A percentile compares a stretch with the other conserved stretches of the same genome.
phyloP scores from a whole-genome alignment of 1,139 yeast species.

The Candida tetrigidarum region DNA sequence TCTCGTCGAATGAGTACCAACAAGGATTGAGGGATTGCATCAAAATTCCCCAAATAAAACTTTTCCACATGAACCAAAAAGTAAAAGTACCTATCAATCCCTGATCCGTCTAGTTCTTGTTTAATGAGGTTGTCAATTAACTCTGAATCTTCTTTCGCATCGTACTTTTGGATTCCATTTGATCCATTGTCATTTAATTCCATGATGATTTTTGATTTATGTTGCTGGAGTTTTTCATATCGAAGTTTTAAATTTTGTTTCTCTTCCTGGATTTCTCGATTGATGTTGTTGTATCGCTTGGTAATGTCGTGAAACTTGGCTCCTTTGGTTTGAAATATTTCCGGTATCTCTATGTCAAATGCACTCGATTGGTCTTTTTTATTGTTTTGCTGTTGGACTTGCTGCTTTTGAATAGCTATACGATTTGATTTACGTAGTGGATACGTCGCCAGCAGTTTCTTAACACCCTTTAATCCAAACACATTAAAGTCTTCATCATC shows the following conservation, averaged over 20 bases:
- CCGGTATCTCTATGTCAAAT: constrained; percentile 27
- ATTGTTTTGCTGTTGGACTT: not conserved
- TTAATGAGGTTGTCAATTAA: constrained; percentile 19
- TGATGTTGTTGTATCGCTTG: constrained; percentile 18
- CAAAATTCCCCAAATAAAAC: constrained; percentile 3
- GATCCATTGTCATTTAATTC: constrained; percentile 38
- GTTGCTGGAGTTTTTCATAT: constrained; percentile 13
- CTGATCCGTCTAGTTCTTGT: constrained; percentile 2
- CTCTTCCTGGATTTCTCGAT: constrained; percentile 22
- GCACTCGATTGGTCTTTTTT: not conserved
- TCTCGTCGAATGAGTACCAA: constrained; percentile 9
- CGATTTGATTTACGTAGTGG: constrained; percentile 2
- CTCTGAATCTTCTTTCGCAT: constrained; percentile 7
- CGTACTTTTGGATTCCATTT: constrained; percentile 11
- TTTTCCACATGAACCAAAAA: constrained; percentile 14
- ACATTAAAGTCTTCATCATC: constrained; percentile 1
- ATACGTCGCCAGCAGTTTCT: not conserved
- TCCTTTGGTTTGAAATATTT: constrained; percentile 32
- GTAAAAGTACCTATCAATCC: constrained; percentile 19
- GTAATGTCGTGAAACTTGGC: constrained; percentile 23
- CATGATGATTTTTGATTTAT: constrained; percentile 18
- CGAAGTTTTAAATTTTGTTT: constrained; percentile 16
- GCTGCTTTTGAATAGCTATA: not conserved
- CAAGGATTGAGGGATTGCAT: constrained; percentile 8
- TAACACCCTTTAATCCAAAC: not conserved